Evolutionary conservation across 495 filamentous ascomycete species (phyloP), one percentile per base, ranked within the genome.

Genomic region (Terfezia claveryi): DNA sequence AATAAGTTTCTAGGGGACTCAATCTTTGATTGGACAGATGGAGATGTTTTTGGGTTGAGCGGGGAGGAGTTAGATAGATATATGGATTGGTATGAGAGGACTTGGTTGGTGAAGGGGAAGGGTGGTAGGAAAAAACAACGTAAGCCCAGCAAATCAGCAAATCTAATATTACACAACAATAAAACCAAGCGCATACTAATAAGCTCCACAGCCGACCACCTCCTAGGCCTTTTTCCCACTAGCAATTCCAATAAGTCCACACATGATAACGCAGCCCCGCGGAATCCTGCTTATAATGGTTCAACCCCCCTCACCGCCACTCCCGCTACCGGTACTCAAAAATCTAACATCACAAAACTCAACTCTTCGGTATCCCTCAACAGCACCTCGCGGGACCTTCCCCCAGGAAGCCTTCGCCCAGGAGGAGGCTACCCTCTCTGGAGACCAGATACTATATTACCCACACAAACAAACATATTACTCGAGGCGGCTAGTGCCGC

Each of bases 11-110:
- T 8, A 4, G 50, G 50, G n/a, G 50, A 51, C 27, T 20, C 23
- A 20, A 16, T 51, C 4, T 53, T 67, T 41, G 65, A 75, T 9
- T 67, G 85, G 53, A 77, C 72, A 6, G 80, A 89, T 20, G 67
- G 71, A 1, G 82, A 92, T 52, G 72, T 85, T 2, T 76, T 87
- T 57, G 62, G 66, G 3, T 81, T 95, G 81, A 73, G 69, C 1
- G 71, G 73, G 16, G 63, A 70, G 10, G 76, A 92, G 56, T 64
- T 95, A 53, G 81, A 91, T 58, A 75, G 82, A 52, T 93, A 93
- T 57, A 72, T 98, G 72, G 79, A 88, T 65, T 95, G 85, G 83
- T 93, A 85, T 62, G 81, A 89, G 64, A 74, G 76, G 59, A 85
- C 71, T 36, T 92, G 80, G 76, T 20, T 46, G 12, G 41, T 32